phyloP scores from a whole-genome alignment of 1,284 basidiomycete genomes.

The Irpex sp. region DNA sequence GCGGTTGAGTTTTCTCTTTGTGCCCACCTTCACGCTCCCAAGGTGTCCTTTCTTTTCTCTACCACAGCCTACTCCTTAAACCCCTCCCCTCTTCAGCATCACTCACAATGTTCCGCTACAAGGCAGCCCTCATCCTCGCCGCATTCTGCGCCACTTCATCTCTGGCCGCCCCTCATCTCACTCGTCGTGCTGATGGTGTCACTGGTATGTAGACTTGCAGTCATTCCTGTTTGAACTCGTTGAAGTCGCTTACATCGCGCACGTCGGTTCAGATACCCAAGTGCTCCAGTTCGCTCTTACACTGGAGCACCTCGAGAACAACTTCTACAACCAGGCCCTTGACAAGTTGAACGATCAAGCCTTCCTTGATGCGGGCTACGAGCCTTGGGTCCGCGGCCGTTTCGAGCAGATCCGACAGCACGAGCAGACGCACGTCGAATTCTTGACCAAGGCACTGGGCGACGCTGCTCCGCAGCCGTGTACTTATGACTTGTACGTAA shows the following conservation, averaged over 20 bases:
- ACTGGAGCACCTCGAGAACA: constrained; percentile 64
- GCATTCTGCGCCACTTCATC: neutral
- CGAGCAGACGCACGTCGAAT: constrained; percentile 5
- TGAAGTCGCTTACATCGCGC: neutral
- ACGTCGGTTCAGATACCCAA: constrained; percentile 21
- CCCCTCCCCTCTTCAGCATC: neutral
- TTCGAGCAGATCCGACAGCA: constrained; percentile 8
- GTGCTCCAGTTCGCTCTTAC: constrained; percentile 59
- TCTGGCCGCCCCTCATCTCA: constrained; percentile 5
- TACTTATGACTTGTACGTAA: constrained; percentile 36
- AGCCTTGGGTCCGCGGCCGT: constrained; percentile 3
- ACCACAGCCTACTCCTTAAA: neutral
- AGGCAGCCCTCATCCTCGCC: neutral
- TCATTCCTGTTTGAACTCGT: neutral
- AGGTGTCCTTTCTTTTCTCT: constrained; percentile 6
- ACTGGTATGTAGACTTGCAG: neutral
- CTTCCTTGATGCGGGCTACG: constrained; percentile 5
- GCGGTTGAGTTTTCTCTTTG: neutral
- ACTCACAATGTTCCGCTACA: constrained; percentile 4
- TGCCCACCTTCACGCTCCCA: constrained; percentile 7
- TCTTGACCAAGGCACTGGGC: constrained; percentile 4
- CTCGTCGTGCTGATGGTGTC: neutral
- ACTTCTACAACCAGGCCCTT: constrained; percentile 42
- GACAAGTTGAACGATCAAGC: constrained; percentile 6
- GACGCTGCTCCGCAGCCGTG: constrained; percentile 4